Percentiles rank a stretch among this genome's conserved stretches.
Conservation (phyloP, 1,139 yeast species). For the Debaryomyces sp. region DNA sequence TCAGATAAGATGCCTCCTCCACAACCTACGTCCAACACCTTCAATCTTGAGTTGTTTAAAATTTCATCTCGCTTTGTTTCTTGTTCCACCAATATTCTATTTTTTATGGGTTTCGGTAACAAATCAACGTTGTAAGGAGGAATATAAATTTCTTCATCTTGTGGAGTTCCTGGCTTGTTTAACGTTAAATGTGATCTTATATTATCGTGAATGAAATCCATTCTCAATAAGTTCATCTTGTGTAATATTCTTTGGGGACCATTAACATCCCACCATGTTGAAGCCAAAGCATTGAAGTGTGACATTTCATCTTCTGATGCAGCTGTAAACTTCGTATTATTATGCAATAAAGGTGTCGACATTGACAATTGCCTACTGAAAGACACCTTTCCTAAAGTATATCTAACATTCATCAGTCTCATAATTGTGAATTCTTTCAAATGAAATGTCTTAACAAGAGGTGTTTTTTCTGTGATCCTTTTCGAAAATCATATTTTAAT, state of each 20-base stretch:
- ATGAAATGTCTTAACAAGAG: neutral
- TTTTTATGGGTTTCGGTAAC: conserved; percentile 57
- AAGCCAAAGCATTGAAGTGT: conserved; percentile 85
- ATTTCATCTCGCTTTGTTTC: conserved; percentile 45
- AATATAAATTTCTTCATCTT: conserved; percentile 58
- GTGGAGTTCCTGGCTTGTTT: conserved; percentile 36
- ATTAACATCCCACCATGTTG: conserved; percentile 93
- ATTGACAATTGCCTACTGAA: conserved; percentile 1
- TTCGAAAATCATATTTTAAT: neutral
- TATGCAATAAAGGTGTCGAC: neutral
- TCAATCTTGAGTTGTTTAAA: conserved; percentile 35
- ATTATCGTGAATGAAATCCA: conserved; percentile 79
- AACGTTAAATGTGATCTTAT: conserved; percentile 50
- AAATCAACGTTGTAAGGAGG: conserved; percentile 78
- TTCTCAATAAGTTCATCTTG: conserved; percentile 86
- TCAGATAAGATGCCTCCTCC: conserved; percentile 96
- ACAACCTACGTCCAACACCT: conserved; percentile 88
- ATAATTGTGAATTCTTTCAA: neutral
- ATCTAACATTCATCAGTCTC: neutral
- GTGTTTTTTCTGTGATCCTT: neutral
- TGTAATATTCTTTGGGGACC: conserved; percentile 94
- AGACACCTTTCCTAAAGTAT: neutral
- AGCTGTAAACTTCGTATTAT: conserved; percentile 27
- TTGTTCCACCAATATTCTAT: conserved; percentile 52
- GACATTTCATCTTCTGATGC: conserved; percentile 56